Conservation (phyloP, 2,329 filamentous ascomycete genomes). For the Remersonia thermophila region DNA sequence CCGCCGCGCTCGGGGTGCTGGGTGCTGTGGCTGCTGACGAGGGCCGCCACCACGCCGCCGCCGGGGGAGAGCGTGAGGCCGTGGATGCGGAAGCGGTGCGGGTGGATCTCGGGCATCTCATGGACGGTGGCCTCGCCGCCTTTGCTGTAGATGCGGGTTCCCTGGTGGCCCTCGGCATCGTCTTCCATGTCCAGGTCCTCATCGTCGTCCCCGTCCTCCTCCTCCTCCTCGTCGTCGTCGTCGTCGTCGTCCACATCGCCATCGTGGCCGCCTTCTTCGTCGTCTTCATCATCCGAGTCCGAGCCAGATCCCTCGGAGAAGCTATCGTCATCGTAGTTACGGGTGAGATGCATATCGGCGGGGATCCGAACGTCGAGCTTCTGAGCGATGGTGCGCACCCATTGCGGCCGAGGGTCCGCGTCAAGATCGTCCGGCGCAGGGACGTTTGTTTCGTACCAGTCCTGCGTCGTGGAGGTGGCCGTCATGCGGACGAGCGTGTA, state of each 20-base stretch:
- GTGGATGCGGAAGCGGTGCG: conserved; percentile 40
- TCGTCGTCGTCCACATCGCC: conserved; percentile 3
- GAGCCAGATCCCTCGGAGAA: conserved; percentile 6
- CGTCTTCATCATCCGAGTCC: conserved; percentile 10
- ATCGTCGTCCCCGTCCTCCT: too few species aligned
- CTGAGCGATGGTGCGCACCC: conserved; percentile 35
- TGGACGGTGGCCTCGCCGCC: conserved; percentile 8
- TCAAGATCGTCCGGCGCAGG: conserved; percentile 16
- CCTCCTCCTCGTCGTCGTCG: conserved; percentile 4
- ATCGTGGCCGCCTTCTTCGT: conserved; percentile 9
- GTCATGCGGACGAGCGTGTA: conserved; percentile 43
- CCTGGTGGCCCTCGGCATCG: conserved; percentile 3
- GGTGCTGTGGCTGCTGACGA: conserved; percentile 37
- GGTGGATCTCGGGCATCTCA: conserved; percentile 30
- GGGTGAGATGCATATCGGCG: conserved; percentile 29
- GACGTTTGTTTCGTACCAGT: conserved; percentile 43
- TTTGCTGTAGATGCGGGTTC: too few species aligned
- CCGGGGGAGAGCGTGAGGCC: conserved; percentile 40
- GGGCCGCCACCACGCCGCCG: conserved; percentile 37
- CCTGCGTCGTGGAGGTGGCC: conserved; percentile 36
- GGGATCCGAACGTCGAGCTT: conserved; percentile 33
- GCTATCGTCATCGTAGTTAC: conserved; percentile 22
- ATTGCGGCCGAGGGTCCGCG: conserved; percentile 25
- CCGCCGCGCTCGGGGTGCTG: conserved; percentile 33
- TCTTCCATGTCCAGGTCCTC: conserved; percentile 10